Base-by-base conservation (phyloP, 2,329 filamentous ascomycete genomes). In the Botryosphaeria agaves region DNA sequence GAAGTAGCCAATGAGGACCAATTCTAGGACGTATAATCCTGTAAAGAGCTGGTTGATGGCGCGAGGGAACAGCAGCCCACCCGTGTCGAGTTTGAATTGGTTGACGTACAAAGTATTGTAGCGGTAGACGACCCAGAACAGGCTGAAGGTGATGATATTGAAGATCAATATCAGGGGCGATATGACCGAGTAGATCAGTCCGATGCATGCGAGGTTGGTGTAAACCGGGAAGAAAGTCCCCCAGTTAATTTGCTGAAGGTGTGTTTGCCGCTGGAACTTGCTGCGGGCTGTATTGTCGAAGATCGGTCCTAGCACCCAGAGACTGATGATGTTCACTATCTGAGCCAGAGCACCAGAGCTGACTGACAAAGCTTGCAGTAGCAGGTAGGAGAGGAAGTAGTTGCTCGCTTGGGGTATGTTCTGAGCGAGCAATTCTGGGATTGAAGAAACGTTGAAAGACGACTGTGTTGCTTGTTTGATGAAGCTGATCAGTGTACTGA, bases 311-410 rank as follows among this genome's bases (percentile, higher is more conserved):
- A 92, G 51, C 14, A 95, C 45, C 43, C 84, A 92, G 75, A 85
- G 92, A 38, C 76, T 62, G 27, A 84, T 47, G 3, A 98, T 64
- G 3, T 74, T 70, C n/a, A 71, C 72, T 15, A 92, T 69, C 46
- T 95, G 89, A 8, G 94, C 61, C 3, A 95, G 61, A 1, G 82
- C 87, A 51, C 80, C 84, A 1, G 87, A 87, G 51, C 84, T 93
- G 38, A 82, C 84, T 38, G 82, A 84, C 43, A 95, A 65, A 1
- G 85, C 83, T 46, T 95, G 89, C 7, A 98, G 73, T 48, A 94
- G 77, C 74, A 98, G 85, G 66, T 98, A 98, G 1, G 83, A 87
- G 63, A 94, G 95, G 61, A 95, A 98, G 54, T 95, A 98, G 48
- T 94, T 93, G 42, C 83, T 79, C 0, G 85, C 77, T 41, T 72